These are phyloP conservation scores for Apiospora sp. DNA, from an alignment of 2,329 filamentous ascomycete species.

Conservation along the genomic window DNA sequence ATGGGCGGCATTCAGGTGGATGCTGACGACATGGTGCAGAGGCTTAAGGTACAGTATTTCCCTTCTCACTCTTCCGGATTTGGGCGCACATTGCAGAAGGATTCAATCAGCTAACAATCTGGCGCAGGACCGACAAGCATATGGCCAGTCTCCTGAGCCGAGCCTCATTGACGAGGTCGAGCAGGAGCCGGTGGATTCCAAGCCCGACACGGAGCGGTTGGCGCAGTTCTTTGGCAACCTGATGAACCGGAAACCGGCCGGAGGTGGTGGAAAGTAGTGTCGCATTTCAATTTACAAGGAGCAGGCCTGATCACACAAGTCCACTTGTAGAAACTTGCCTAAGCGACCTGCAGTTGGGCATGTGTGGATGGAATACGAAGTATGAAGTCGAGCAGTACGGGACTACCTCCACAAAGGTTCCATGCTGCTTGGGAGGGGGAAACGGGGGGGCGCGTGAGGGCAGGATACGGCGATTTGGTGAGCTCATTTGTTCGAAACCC, in stretches of 20 bases:
- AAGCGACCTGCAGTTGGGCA: neutral
- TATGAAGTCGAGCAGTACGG: neutral
- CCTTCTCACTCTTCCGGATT: neutral
- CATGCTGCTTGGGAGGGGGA: neutral
- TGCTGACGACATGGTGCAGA: slow-evolving; percentile 90
- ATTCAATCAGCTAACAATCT: slow-evolving; percentile 34
- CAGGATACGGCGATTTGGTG: slow-evolving; percentile 20
- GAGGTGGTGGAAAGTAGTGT: slow-evolving; percentile 5
- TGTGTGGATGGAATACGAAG: neutral
- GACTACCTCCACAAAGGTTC: no score
- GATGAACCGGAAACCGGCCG: slow-evolving; percentile 60
- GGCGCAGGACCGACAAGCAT: slow-evolving; percentile 63
- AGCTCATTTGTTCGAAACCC: slow-evolving; percentile 16
- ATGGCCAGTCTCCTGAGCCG: slow-evolving; percentile 55
- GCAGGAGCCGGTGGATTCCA: slow-evolving; percentile 43
- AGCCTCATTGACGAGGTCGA: slow-evolving; percentile 47
- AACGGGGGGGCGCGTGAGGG: neutral
- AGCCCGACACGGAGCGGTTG: slow-evolving; percentile 62
- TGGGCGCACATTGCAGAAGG: neutral
- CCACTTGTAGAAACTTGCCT: no score
- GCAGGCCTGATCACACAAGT: neutral
- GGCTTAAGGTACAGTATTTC: slow-evolving; percentile 73
- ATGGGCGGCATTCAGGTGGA: slow-evolving; percentile 98
- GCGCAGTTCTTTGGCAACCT: slow-evolving; percentile 67
- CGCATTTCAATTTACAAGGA: neutral